A percentile compares a stretch with the other conserved stretches of the same genome.
Conservation (phyloP, 257 asterid species). For the Haberlea rhodopensis region DNA sequence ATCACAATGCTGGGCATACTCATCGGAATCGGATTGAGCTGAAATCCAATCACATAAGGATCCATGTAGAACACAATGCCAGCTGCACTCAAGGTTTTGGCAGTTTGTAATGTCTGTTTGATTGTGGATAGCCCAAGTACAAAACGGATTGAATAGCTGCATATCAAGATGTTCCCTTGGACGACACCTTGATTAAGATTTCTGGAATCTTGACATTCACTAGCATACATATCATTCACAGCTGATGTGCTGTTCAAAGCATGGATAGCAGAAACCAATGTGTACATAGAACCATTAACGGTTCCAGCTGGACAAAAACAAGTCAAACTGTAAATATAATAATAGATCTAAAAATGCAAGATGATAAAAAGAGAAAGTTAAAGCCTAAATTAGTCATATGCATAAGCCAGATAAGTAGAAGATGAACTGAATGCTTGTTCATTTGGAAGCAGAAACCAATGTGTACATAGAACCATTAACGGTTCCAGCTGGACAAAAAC, state of each 20-base stretch:
- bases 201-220: slow-evolving; percentile 89
- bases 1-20: slow-evolving; percentile 78
- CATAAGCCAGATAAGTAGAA: too few species aligned
- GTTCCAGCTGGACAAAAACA: slow-evolving; percentile 78
- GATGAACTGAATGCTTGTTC: too few species aligned
- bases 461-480: slow-evolving; percentile 53
- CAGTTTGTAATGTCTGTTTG: slow-evolving; percentile 82
- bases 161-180: slow-evolving; percentile 76
- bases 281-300: slow-evolving; percentile 48
- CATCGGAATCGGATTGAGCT: slow-evolving; percentile 88
- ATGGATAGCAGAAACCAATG: slow-evolving; percentile 77
- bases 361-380: not conserved
- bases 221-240: slow-evolving; percentile 64
- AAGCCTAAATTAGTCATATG: not conserved
- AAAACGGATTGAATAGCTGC: slow-evolving; percentile 96
- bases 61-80: slow-evolving; percentile 97
- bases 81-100: slow-evolving; percentile 72
- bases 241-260: slow-evolving; percentile 56
- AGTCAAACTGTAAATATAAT: not conserved
- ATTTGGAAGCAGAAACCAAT: slow-evolving; percentile 77
- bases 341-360: not conserved
- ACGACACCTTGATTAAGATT: slow-evolving; percentile 57
- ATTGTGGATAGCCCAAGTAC: slow-evolving; percentile 95
- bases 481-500: slow-evolving; percentile 77
- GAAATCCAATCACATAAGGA: slow-evolving; percentile 88